Evolutionary conservation across 164 flowering plant genomes (phyloP), one percentile per base, ranked within the genome.

Genomic region (Liquidambar formosana): DNA sequence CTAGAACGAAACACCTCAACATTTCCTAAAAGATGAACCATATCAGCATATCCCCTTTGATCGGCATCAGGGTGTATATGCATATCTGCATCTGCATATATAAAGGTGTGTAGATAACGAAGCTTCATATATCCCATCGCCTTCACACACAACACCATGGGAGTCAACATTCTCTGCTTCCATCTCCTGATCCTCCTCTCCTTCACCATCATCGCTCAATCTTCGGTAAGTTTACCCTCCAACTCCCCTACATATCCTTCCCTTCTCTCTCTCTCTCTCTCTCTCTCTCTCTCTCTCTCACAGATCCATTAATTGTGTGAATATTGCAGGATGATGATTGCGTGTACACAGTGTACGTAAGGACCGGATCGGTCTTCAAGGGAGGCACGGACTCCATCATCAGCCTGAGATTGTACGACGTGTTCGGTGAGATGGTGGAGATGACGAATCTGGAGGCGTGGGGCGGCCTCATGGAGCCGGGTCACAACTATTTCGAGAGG

Each of bases 321-420:
- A 64, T 66, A 77, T 58, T 19, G 66, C 65, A 76, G 66, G 71
- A 64, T 11, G 82, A 75, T 13, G 86, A 81, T 13, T 93, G 98
- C 67, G 97, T 92, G n/a, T 92, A 90, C 85, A 87, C 90, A n/a
- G 74, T 87, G n/a, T 94, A 89, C 82, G 28, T 86, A 0, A 58
- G 92, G 26, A 94, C 98, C 2, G 91, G 98, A 1, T 82, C 95
- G 47, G 77, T 85, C 70, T 0, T 76, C 1, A 92, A 89, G 61
- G 97, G 77, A 10, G 98, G 98, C 0, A 92, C 98, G 1, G 97
- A 92, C 77, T 94, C 97, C 14, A 83, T 62, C 57, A 86, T 92
- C 74, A 77, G 81, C 76, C 52, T 85, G 8, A 63, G 64, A 0
- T 72, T 94, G 14, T 76, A 73, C 82, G 83, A 84, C 67, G 8